A percentile compares a stretch with the other conserved stretches of the same genome.
Conservation (phyloP, 2,329 filamentous ascomycete species). For the Akanthomyces uredinophilus region DNA sequence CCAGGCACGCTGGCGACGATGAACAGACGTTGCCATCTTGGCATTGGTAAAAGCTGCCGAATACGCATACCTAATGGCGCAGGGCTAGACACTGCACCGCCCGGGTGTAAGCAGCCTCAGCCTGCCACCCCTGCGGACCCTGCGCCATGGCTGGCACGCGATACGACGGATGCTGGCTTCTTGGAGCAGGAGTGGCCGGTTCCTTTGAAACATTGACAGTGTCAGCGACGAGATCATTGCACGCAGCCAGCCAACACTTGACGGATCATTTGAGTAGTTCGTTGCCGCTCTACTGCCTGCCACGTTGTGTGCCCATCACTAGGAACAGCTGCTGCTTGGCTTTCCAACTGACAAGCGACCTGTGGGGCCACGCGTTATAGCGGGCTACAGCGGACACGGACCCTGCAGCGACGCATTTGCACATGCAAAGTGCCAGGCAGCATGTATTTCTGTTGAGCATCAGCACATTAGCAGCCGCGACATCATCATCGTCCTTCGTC, state of each 20-base stretch:
- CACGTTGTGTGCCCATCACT: too few species aligned
- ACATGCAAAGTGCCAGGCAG: not conserved
- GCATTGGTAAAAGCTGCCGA: not conserved
- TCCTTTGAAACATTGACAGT: not conserved
- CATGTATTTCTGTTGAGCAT: not conserved
- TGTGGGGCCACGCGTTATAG: too few species aligned
- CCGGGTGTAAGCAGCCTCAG: not conserved
- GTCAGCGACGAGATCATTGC: too few species aligned
- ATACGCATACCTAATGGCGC: not conserved
- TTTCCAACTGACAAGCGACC: too few species aligned
- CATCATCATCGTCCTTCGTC: not conserved
- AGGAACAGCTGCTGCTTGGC: too few species aligned
- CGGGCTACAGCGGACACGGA: not conserved
- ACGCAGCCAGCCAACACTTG: too few species aligned
- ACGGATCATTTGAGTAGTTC: too few species aligned
- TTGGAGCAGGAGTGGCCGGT: not conserved
- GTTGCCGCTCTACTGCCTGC: too few species aligned
- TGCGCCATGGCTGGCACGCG: not conserved
- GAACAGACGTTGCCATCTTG: not conserved
- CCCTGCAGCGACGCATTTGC: not conserved
- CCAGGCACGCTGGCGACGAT: not conserved
- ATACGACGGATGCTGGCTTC: not conserved
- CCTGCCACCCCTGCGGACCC: not conserved
- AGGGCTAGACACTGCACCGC: not conserved
- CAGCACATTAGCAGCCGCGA: not conserved